These are phyloP conservation scores for Pseudoperonospora humuli DNA, from an alignment of 352 stramenopile species.

Conservation along the genomic window DNA sequence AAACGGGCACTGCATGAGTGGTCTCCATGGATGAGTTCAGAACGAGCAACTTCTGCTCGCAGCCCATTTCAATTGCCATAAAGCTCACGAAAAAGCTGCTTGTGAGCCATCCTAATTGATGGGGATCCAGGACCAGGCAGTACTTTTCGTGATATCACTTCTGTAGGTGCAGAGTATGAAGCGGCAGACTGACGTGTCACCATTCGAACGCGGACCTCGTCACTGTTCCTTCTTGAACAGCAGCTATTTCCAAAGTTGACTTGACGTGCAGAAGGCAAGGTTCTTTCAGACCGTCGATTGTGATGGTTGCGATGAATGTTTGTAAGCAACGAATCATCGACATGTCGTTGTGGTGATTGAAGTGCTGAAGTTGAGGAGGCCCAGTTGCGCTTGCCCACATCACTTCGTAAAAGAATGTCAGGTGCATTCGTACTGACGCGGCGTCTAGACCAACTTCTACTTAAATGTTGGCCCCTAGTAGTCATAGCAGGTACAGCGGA, in stretches of 20 bases:
- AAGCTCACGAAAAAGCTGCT: conserved; percentile 31
- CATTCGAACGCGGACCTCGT: conserved; percentile 18
- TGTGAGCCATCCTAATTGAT: conserved; percentile 18
- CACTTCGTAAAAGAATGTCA: conserved; percentile 38
- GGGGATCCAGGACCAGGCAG: conserved; percentile 1
- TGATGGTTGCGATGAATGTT: conserved; percentile 16
- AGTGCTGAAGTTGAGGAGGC: conserved; percentile 35
- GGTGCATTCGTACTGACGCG: conserved; percentile 22
- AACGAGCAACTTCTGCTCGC: background rate
- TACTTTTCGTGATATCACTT: conserved; percentile 2
- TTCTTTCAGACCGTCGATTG: conserved; percentile 7
- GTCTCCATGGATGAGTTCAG: no score
- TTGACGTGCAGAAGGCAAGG: conserved; percentile 12
- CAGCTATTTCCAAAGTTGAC: conserved; percentile 19
- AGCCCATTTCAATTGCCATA: conserved; percentile 5
- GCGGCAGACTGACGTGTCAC: conserved; percentile 14
- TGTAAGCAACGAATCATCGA: conserved; percentile 19
- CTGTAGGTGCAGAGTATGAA: conserved; percentile 15
- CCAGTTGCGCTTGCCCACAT: conserved; percentile 37
- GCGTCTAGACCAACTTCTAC: conserved; percentile 2
- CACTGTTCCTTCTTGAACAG: conserved; percentile 16
- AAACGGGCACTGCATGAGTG: no score
- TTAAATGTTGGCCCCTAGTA: background rate
- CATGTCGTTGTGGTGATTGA: conserved; percentile 23
- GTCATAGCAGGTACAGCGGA: background rate